Percentiles rank a stretch among this genome's conserved stretches.
phyloP scores from a whole-genome alignment of 208 protist genomes.

The Wallacemonas sp. region DNA sequence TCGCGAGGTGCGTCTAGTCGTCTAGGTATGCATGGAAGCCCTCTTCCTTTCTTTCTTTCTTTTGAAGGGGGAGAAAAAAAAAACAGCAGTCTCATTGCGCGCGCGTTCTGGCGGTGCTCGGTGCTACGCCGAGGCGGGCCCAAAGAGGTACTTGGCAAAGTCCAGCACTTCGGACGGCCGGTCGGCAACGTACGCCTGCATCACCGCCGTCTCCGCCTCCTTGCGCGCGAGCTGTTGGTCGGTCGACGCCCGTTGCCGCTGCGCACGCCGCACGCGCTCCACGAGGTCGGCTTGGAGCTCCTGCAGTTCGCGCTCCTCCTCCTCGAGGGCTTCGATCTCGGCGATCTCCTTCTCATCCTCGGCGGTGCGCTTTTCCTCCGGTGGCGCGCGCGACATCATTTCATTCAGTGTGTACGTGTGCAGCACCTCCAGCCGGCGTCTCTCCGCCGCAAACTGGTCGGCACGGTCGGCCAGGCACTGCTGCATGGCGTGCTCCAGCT shows the following conservation, averaged over 20 bases:
- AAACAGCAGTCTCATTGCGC: background rate
- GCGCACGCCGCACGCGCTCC: background rate
- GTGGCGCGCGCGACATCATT: background rate
- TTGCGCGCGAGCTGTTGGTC: background rate
- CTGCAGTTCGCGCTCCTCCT: slow-evolving; percentile 9
- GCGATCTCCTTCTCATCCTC: background rate
- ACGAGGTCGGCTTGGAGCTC: slow-evolving; percentile 5
- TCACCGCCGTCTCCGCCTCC: slow-evolving; percentile 4
- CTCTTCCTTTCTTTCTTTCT: no score
- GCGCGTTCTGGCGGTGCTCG: background rate
- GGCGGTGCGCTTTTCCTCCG: background rate
- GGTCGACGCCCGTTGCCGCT: background rate
- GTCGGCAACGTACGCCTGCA: slow-evolving; percentile 11
- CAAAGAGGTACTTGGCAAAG: slow-evolving; percentile 15
- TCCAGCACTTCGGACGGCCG: slow-evolving; percentile 10
- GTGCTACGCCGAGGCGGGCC: background rate
- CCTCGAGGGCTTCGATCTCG: slow-evolving; percentile 8
- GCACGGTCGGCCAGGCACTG: background rate
- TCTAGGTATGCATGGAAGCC: no score
- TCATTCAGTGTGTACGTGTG: slow-evolving; percentile 4
- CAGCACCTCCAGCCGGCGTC: slow-evolving; percentile 10
- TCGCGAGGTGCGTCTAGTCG: no score
- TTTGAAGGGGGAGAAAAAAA: no score
- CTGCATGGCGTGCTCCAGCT: background rate
- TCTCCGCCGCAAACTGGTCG: background rate